Percentiles rank a stretch among this genome's conserved stretches.
Conservation (phyloP, 257 asterid genomes). For the Solanum stenotomum region DNA sequence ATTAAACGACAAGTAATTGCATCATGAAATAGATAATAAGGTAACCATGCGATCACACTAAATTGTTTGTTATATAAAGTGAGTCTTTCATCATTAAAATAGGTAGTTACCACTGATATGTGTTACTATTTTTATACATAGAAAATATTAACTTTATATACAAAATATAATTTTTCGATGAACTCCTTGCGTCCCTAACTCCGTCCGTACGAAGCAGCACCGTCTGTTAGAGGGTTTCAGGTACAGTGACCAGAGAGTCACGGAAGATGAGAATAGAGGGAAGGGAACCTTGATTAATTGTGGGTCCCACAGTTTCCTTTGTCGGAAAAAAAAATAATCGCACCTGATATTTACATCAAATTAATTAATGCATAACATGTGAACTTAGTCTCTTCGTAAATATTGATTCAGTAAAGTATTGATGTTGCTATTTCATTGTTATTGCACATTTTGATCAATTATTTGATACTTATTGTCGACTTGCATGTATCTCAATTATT, state of each 20-base stretch:
- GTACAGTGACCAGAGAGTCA: neutral
- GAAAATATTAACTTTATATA: too few species aligned
- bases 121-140: too few species aligned
- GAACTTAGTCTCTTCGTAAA: neutral
- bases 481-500: neutral
- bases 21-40: too few species aligned
- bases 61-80: too few species aligned
- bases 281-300: neutral
- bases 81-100: neutral
- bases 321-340: neutral
- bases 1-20: neutral
- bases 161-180: too few species aligned
- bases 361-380: neutral
- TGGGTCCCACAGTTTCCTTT: neutral
- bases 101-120: neutral
- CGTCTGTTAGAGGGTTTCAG: neutral
- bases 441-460: neutral
- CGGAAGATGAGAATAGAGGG: neutral
- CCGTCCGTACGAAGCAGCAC: neutral
- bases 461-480: neutral
- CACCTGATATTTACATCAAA: neutral
- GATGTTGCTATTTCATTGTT: neutral
- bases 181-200: neutral
- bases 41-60: neutral
- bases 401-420: neutral